Percentiles rank a stretch among this genome's conserved stretches.
phyloP scores from a whole-genome alignment of 768 basidiomycete species.

The Kwoniella europaea region DNA sequence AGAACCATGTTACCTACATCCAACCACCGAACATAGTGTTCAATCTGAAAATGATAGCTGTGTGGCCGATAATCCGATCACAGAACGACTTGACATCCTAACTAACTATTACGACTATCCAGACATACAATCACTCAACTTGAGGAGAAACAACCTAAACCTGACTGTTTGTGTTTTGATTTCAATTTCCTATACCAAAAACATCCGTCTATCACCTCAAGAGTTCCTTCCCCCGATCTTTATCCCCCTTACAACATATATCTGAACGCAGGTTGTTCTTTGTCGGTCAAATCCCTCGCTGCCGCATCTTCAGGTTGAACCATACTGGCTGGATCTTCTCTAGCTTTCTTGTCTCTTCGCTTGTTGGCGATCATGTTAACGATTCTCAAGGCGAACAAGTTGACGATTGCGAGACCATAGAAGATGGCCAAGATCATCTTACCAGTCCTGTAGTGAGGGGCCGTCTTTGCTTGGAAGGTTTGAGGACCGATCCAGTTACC shows the following conservation, averaged over 20 bases:
- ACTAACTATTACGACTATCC: too few relatives aligned
- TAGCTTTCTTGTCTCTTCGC: slow-evolving; percentile 26
- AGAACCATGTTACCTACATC: too few relatives aligned
- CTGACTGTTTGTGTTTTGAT: too few relatives aligned
- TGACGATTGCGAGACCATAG: slow-evolving; percentile 31
- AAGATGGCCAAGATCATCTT: slow-evolving; percentile 24
- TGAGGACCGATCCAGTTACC: slow-evolving; percentile 35
- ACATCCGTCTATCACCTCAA: background rate
- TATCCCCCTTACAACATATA: slow-evolving; percentile 26
- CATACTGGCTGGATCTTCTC: slow-evolving; percentile 9
- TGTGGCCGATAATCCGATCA: too few relatives aligned
- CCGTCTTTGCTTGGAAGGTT: slow-evolving; percentile 29
- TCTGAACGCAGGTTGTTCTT: slow-evolving; percentile 32
- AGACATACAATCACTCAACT: too few relatives aligned
- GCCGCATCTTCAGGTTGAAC: slow-evolving; percentile 31
- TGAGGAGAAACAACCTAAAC: too few relatives aligned
- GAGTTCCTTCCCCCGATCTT: background rate
- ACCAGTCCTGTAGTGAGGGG: slow-evolving; percentile 31
- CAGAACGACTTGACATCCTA: too few relatives aligned
- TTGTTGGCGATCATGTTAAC: slow-evolving; percentile 34
- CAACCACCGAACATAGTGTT: too few relatives aligned
- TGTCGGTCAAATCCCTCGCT: slow-evolving; percentile 33
- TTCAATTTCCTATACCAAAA: background rate
- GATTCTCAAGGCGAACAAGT: slow-evolving; percentile 22
- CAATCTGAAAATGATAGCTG: too few relatives aligned